Evolutionary conservation across 768 basidiomycete genomes (phyloP).

Genomic region (Collybia sp.): DNA sequence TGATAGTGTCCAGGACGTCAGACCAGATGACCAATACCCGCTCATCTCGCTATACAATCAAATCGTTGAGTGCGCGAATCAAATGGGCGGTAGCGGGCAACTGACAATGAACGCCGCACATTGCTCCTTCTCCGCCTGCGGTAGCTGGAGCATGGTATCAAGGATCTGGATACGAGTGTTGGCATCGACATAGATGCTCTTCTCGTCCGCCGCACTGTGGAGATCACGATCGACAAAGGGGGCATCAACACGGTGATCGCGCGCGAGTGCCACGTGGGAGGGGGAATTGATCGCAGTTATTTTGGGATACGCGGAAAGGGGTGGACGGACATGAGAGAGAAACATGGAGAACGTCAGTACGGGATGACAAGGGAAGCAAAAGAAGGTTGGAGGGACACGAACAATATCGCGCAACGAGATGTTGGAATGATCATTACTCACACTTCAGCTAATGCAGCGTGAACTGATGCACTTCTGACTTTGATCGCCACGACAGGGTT

Average conservation of each 20-base stretch:
- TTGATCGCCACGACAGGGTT: conserved; percentile 88
- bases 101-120: conserved; percentile 83
- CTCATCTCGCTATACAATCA: conserved; percentile 67
- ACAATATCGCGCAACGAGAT: conserved; percentile 2
- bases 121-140: conserved; percentile 85
- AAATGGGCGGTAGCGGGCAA: conserved; percentile 7
- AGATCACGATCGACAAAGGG: neutral
- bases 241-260: no score
- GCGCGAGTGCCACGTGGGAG: no score
- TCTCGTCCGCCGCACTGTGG: conserved; percentile 49
- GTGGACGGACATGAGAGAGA: conserved; percentile 3
- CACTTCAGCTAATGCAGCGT: conserved; percentile 72
- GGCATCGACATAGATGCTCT: conserved; percentile 62
- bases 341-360: conserved; percentile 4
- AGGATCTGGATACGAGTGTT: conserved; percentile 88
- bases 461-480: conserved; percentile 71
- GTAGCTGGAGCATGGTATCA: conserved; percentile 61
- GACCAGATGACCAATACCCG: conserved; percentile 85
- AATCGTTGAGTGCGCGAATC: conserved; percentile 2
- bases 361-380: conserved; percentile 4
- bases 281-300: neutral
- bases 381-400: conserved; percentile 1
- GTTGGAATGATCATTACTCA: conserved; percentile 29
- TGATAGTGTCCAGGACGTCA: conserved; percentile 77
- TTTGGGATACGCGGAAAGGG: neutral